phyloP scores from a whole-genome alignment of 2,329 filamentous ascomycete genomes.

The Epichloe glyceriae region DNA sequence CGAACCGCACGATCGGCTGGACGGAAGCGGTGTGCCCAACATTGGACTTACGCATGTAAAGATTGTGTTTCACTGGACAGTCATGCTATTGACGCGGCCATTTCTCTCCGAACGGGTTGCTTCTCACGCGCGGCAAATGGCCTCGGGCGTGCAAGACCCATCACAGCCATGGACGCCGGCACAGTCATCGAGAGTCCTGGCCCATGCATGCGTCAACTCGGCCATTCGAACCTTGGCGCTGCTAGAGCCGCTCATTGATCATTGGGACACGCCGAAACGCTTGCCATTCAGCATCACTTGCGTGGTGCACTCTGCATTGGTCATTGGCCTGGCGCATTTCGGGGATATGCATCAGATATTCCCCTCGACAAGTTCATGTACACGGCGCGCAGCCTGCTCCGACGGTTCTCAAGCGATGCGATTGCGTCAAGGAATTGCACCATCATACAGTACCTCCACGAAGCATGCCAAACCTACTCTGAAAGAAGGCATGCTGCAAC shows the following conservation, averaged over 20 bases:
- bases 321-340: conserved; percentile 28
- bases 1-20: background rate
- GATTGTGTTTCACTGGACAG: conserved; percentile 21
- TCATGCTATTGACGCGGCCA: conserved; percentile 20
- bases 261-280: conserved; percentile 20
- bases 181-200: conserved; percentile 8
- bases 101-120: conserved; percentile 18
- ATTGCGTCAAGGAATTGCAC: conserved; percentile 12
- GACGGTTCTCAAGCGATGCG: conserved; percentile 11
- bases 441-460: conserved; percentile 13
- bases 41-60: conserved; percentile 13
- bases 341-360: conserved; percentile 24
- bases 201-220: conserved; percentile 17
- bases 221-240: conserved; percentile 22
- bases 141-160: background rate
- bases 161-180: background rate
- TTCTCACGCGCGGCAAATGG: conserved; percentile 6
- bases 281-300: conserved; percentile 29
- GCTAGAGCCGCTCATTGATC: conserved; percentile 19
- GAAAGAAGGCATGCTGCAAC: conserved; percentile 10
- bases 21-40: background rate
- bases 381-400: conserved; percentile 11
- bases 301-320: conserved; percentile 27
- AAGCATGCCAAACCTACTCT: conserved; percentile 12
- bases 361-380: conserved; percentile 12